Evolutionary conservation across 1,139 yeast species (phyloP).

Genomic region (Debaryomyces subglobosus): DNA sequence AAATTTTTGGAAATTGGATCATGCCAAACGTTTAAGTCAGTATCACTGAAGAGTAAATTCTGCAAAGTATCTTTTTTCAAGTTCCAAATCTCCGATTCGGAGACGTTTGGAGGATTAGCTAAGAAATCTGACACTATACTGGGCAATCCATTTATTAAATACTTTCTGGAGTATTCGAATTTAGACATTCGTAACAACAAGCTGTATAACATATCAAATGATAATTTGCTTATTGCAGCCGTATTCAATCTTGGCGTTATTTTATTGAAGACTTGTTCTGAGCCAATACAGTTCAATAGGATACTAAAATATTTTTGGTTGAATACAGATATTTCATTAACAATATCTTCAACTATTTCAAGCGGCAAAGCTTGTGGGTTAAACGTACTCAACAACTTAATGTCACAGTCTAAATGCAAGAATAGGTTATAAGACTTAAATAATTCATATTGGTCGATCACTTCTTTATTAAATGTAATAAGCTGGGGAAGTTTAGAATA

Average conservation of each 20-base stretch:
- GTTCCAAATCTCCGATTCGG: conserved; percentile 31
- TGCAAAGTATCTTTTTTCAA: conserved; percentile 29
- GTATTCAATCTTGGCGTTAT: conserved; percentile 23
- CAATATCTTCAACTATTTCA: conserved; percentile 20
- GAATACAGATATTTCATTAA: conserved; percentile 23
- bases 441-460: conserved; percentile 15
- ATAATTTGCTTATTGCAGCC: conserved; percentile 23
- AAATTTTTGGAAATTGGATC: conserved; percentile 24
- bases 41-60: conserved; percentile 22
- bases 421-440: conserved; percentile 27
- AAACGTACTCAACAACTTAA: conserved; percentile 24
- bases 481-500: conserved; percentile 15
- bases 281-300: conserved; percentile 31
- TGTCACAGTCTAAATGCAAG: conserved; percentile 23
- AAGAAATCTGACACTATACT: conserved; percentile 26
- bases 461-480: conserved; percentile 9
- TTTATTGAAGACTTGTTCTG: conserved; percentile 21
- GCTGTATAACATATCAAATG: conserved; percentile 29
- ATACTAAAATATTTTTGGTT: conserved; percentile 31
- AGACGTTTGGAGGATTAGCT: conserved; percentile 17
- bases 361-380: conserved; percentile 25
- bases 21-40: conserved; percentile 32
- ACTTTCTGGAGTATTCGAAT: conserved; percentile 25
- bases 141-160: conserved; percentile 33
- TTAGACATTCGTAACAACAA: conserved; percentile 28